Conservation (phyloP, 2,329 filamentous ascomycete genomes). For the Aspergillus phoenicis region DNA sequence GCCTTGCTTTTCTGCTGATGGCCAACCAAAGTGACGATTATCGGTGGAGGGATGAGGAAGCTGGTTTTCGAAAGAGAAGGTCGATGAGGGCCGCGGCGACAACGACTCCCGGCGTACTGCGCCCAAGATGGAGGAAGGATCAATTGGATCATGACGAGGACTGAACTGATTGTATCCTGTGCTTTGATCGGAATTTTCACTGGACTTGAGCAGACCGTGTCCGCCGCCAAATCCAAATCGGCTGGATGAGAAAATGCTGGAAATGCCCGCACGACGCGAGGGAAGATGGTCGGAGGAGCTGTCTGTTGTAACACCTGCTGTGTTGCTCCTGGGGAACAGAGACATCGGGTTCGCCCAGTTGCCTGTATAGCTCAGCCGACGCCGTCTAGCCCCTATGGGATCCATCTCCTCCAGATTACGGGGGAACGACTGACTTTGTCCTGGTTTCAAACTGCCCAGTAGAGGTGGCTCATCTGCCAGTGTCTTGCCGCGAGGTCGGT, state of each 20-base stretch:
- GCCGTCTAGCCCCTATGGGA: constrained; percentile 51
- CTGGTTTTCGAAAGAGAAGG: constrained; percentile 57
- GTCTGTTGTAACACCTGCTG: constrained; percentile 44
- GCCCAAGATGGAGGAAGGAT: constrained; percentile 48
- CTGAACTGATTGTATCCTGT: constrained; percentile 52
- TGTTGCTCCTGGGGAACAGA: constrained; percentile 50
- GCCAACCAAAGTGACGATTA: constrained; percentile 73
- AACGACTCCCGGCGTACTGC: constrained; percentile 46
- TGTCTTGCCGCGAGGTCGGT: constrained; percentile 64
- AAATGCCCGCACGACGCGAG: constrained; percentile 44
- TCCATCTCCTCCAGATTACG: constrained; percentile 56
- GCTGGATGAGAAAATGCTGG: constrained; percentile 47
- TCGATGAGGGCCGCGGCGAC: constrained; percentile 54
- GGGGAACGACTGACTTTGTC: constrained; percentile 67
- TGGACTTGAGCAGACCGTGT: constrained; percentile 30
- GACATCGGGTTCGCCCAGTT: constrained; percentile 57
- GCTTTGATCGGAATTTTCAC: constrained; percentile 38
- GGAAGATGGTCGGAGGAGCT: constrained; percentile 45
- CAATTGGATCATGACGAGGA: constrained; percentile 49
- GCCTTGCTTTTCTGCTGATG: constrained; percentile 55
- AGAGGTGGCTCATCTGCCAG: constrained; percentile 60
- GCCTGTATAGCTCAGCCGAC: constrained; percentile 60
- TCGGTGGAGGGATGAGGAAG: constrained; percentile 78
- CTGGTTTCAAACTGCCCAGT: constrained; percentile 60
- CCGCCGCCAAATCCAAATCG: constrained; percentile 41